phyloP scores from a whole-genome alignment of 2,329 filamentous ascomycete genomes.

The Rhynchosporium graminicola region DNA sequence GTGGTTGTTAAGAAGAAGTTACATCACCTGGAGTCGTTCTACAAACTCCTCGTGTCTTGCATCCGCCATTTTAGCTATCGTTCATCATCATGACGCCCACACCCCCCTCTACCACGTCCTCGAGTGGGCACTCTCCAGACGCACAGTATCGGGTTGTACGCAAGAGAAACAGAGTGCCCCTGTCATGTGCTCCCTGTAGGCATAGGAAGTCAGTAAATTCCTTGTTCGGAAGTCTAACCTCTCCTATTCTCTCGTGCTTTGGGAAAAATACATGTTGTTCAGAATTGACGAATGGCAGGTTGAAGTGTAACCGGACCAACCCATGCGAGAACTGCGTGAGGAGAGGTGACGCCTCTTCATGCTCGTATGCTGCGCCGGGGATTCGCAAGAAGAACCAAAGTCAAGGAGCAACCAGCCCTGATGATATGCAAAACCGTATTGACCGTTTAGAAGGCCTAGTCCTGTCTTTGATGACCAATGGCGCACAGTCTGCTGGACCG shows the following conservation, averaged over 20 bases:
- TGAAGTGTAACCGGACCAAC: constrained; percentile 90
- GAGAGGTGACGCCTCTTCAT: constrained; percentile 76
- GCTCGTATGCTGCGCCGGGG: constrained; percentile 76
- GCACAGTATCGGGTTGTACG: constrained; percentile 84
- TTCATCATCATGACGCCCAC: constrained; percentile 66
- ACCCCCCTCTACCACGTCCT: constrained; percentile 76
- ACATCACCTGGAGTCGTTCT: constrained; percentile 21
- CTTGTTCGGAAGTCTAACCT: constrained; percentile 17
- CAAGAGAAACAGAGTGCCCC: constrained; percentile 86
- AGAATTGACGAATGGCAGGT: constrained; percentile 49
- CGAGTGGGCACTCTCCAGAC: constrained; percentile 76
- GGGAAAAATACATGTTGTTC: constrained; percentile 2
- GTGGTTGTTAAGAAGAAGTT: constrained; percentile 24
- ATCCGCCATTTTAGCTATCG: constrained; percentile 22
- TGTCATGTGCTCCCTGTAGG: constrained; percentile 89
- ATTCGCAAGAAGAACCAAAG: constrained; percentile 72
- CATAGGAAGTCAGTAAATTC: constrained; percentile 73
- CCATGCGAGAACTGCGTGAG: constrained; percentile 96
- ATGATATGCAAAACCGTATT: constrained; percentile 99
- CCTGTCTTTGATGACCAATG: constrained; percentile 90
- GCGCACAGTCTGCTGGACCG: constrained; percentile 63
- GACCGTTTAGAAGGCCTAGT: constrained; percentile 92
- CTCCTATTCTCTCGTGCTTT: constrained; percentile 25
- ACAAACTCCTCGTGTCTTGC: constrained; percentile 22
- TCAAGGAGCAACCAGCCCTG: constrained; percentile 65